Conservation (phyloP, 306 rosid species). For the Gynostemma pentaphyllum region DNA sequence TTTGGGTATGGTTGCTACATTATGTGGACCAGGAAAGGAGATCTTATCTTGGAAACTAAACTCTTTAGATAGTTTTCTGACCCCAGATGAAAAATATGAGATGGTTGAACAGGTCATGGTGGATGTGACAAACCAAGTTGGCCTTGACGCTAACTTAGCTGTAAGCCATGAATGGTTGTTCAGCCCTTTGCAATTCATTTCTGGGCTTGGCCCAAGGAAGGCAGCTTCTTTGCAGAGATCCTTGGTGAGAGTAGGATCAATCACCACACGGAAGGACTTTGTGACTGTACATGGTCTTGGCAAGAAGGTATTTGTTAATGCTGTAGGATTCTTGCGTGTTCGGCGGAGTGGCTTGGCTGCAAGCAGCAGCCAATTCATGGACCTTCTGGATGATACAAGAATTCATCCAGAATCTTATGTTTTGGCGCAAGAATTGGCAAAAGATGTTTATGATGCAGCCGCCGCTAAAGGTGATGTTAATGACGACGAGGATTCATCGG, state of each 20-base stretch:
- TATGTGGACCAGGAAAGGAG: slow-evolving; percentile 91
- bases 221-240: slow-evolving; percentile 91
- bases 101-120: slow-evolving; percentile 95
- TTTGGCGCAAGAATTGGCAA: slow-evolving; percentile 90
- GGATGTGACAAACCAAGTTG: slow-evolving; percentile 88
- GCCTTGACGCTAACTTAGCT: slow-evolving; percentile 84
- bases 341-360: slow-evolving; percentile 91
- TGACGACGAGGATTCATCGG: slow-evolving; percentile 83
- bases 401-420: slow-evolving; percentile 93
- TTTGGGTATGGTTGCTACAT: slow-evolving; percentile 82
- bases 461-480: slow-evolving; percentile 56
- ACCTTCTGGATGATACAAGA: slow-evolving; percentile 92
- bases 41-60: slow-evolving; percentile 86
- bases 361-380: slow-evolving; percentile 81
- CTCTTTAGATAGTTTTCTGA: slow-evolving; percentile 62
- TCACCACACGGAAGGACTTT: slow-evolving; percentile 83
- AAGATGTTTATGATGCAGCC: slow-evolving; percentile 78
- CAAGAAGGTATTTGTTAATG: slow-evolving; percentile 87
- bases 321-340: slow-evolving; percentile 91
- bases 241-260: slow-evolving; percentile 79
- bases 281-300: slow-evolving; percentile 66
- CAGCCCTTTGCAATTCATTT: slow-evolving; percentile 76
- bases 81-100: slow-evolving; percentile 76
- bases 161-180: slow-evolving; percentile 90
- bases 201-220: slow-evolving; percentile 98